A percentile compares a stretch with the other conserved stretches of the same genome.
These are phyloP conservation scores for Prunella vulgaris DNA, from an alignment of 257 asterid genomes.

Conservation along the genomic window DNA sequence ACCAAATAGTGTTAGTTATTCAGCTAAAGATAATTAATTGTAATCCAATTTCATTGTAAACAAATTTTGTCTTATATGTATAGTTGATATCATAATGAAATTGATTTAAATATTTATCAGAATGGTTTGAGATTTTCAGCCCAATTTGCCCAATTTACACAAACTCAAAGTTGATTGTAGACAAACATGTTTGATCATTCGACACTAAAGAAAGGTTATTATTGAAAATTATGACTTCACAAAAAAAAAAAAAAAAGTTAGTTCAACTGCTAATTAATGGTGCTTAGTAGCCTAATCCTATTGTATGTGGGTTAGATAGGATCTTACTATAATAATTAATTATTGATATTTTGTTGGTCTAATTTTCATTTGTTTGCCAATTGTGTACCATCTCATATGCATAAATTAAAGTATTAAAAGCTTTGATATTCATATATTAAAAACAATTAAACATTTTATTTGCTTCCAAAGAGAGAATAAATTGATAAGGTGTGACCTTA, in stretches of 20 bases:
- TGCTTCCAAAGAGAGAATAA: not conserved
- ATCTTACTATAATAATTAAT: not conserved
- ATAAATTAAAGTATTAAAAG: not conserved
- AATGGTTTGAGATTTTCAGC: no score
- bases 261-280: not conserved
- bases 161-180: no score
- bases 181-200: not conserved
- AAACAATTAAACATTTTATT: no score
- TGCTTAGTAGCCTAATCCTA: constrained; percentile 2
- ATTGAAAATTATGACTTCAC: not conserved
- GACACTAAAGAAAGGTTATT: not conserved
- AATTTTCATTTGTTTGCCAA: not conserved
- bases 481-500: not conserved
- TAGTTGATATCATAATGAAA: no score
- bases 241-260: no score
- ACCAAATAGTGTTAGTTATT: no score
- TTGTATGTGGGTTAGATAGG: not conserved
- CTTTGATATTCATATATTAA: not conserved
- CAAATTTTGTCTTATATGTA: no score
- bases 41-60: no score
- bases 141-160: no score
- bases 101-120: no score
- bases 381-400: not conserved
- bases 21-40: no score
- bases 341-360: not conserved